Evolutionary conservation across 2,329 filamentous ascomycete species (phyloP), one percentile per base, ranked within the genome.

Genomic region (Aspergillus carbonarius): DNA sequence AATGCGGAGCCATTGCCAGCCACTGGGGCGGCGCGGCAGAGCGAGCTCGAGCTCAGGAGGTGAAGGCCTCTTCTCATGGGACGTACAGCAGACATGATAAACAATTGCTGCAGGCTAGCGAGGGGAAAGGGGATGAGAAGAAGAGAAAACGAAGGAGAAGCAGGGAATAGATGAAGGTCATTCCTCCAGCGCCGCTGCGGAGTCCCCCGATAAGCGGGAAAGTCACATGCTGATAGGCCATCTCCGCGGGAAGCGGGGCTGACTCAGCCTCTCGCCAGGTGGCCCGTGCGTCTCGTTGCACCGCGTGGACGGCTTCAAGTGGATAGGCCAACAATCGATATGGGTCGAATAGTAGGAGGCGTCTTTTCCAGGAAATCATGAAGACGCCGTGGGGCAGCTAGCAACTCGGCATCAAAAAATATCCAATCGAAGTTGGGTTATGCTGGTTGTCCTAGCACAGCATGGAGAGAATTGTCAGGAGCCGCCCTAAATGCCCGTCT

Each of bases 1-100:
- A 69, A 44, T 54, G 64, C 61, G 59, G 68, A 69, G 71, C 68
- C 66, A 70, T 73, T 73, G 66, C 68, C 67, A 49, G 66, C 64
- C 55, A 69, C 63, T 61, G 70, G 63, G 54, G 66, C 53, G 46
- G 65, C 57, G 42, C 66, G 64, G 54, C 66, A 58, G 44, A 66
- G 57, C 13, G 70, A 69, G 57, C 67, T 67, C 51, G 64, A 61
- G 34, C 63, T 64, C 57, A 73, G 61, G 57, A 71, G 68, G 66
- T 69, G 70, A 56, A 66, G 60, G 47, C 70, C 67, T 68, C 66
- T 67, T 62, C 63, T 60, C 56, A 76, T 52, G 53, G 69, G 61
- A 49, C 70, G 68, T 54, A 70, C 57, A 49, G 70, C 68, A 51
- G 70, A 66, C 71, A 72, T 70, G 54, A 54, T 66, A 56, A 61